Evolutionary conservation across 495 filamentous ascomycete species (phyloP), one percentile per base, ranked within the genome.

Genomic region (Jackrogersella minutella): DNA sequence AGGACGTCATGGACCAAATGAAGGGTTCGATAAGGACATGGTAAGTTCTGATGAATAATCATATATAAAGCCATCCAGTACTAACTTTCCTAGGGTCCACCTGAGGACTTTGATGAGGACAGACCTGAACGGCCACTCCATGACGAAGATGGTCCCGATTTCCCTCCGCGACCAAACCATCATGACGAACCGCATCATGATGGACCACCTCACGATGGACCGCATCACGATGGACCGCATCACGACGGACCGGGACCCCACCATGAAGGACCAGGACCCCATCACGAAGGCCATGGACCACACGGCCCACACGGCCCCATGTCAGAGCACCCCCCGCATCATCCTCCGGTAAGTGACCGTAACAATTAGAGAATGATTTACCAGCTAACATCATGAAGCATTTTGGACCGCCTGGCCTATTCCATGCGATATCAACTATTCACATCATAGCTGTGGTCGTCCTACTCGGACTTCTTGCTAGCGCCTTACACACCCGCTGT

Each of bases 391-490:
- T 0, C 26, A 24, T 28, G 17, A 51, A 66, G 62, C 68, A 22
- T 26, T 63, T 47, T 30, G 47, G 49, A 9, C 68, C 58, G 33
- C 62, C 17, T 44, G 50, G 44, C 14, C 22, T 46, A 14, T 59
- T 64, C 41, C 55, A 24, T 5, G 17, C 46, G 19, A 24, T 64
- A 47, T 44, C 61, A 14, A n/a, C 46, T n/a, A 44, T 71, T 17
- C 47, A 64, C 2, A 54, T 67, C 17, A 58, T 74, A 17, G 65
- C 77, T 31, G 64, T 77, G 9, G 55, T 74, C 5, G 62, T 76
- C 3, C 59, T 80, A 33, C 60, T 76, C 13, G 64, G 65, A 1
- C 65, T 82, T 47, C 55, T 80, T 3, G 59, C 80, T 43, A 62
- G 75, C 13, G 66, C 69, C 43, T 54, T 76, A 28, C 71, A 72